Base-by-base conservation (phyloP, 2,329 filamentous ascomycete genomes). In the Orbilia javanica region DNA sequence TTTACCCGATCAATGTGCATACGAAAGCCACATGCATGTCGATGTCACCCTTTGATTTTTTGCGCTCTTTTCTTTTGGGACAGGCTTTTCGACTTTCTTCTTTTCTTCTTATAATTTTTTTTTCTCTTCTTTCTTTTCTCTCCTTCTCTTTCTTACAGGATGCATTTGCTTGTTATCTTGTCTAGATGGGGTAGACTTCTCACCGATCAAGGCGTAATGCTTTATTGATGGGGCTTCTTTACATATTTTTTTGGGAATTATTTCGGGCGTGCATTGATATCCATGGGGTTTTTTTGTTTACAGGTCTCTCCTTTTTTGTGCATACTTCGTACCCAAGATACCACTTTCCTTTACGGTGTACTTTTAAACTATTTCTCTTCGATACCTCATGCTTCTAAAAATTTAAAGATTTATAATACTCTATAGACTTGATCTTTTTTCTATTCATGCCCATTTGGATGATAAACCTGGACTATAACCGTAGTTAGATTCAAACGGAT, bases 211-310 rank as follows among this genome's bases (percentile, higher is more conserved):
- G 6, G 34, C 25, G 6, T 27, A 42, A 57, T 4, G 18, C 50
- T 31, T 55, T 22, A 20, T 60, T 36, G 48, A 36, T 57, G 29
- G n/a, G n/a, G 27, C 31, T 66, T 72, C 60, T 57, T 29, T 36
- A 66, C n/a, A 50, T 22, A 36, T 6, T 48, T 60, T 70, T 63
- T 53, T 27, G 36, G 29, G 22, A 18, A 22, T 39, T 39, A 15
- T 36, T 67, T 60, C 50, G 53, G 70, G 70, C 70, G 70, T 62
- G 70, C 42, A 66, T 71, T 64, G 55, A 71, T 71, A 71, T 66
- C 46, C 50, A 66, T 15, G 69, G 69, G 55, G 22, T 53, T 60
- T 44, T 7, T 4, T 44, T 44, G 2, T 44, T 44, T 60, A 60
- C 55, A 36, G 60, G 69, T 53, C 52, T 57, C n/a, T 52, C 31